Base-by-base conservation (phyloP, 148 eudicot genomes). In the Diospyros lotus region DNA sequence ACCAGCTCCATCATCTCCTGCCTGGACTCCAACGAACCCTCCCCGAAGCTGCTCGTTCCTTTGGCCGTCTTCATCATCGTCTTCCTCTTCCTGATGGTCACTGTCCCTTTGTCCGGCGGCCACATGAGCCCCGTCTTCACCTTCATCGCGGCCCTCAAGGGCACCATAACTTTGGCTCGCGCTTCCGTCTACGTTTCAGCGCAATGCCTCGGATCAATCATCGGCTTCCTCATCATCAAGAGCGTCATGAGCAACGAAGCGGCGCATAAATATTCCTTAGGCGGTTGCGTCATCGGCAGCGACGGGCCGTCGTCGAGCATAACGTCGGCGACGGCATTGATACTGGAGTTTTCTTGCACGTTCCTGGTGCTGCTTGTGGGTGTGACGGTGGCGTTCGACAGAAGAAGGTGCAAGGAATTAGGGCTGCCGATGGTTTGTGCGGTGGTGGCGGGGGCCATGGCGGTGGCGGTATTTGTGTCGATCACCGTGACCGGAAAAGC, bases 71-170 rank as follows among this genome's bases (percentile, higher is more conserved):
- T 65, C 75, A 11, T 63, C 6, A 39, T 62, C 39, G 68, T 8
- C 59, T 73, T 73, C 39, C 14, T 73, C 67, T 60, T 73, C 28
- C 69, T 76, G 38, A 9, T 69, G 2, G 79, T 69, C 38, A 52
- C 73, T 1, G 15, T 76, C 28, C 68, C 74, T 15, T 66, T 77
- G 42, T 51, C 70, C 5, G 66, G 78, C 8, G 78, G 78, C 53
- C 78, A 75, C 72, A 75, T 67, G 72, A 75, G 48, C 63, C 72
- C 78, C 39, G 71, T 75, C 64, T 63, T 65, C 17, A 52, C 71
- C 54, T 65, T 75, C 52, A 54, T 66, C 15, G 70, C 70, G 1
- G 71, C 71, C 50, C 64, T 75, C 15, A 58, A 51, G 9, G 77
- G 77, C 13, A 11, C 67, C 56, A 75, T 58, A 54, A 55, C 78